Percentiles rank a stretch among this genome's conserved stretches.
These are phyloP conservation scores for Lathyrus tuberosus DNA, from an alignment of 306 rosid species.

Conservation along the genomic window DNA sequence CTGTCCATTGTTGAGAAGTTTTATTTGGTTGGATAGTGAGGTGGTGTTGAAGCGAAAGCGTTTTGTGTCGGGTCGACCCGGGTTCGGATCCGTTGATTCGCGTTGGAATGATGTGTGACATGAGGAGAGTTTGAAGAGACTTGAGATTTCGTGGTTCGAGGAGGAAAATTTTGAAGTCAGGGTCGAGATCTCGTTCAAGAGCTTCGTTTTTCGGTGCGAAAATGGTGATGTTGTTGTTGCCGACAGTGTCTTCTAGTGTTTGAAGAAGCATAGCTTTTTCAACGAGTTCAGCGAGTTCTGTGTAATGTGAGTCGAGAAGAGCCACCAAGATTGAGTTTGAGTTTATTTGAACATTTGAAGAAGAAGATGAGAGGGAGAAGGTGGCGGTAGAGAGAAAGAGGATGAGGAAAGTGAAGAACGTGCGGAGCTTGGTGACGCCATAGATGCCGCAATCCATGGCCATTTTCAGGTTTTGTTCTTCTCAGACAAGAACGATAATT, in stretches of 20 bases:
- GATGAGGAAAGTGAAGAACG: conserved; percentile 3
- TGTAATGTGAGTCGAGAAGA: conserved; percentile 78
- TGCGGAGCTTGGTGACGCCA: conserved; percentile 36
- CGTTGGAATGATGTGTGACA: conserved; percentile 63
- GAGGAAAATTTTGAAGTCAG: conserved; percentile 71
- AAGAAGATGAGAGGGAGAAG: neutral
- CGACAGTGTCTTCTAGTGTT: conserved; percentile 64
- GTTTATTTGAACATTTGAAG: conserved; percentile 52
- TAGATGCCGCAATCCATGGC: conserved; percentile 65
- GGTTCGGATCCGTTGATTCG: conserved; percentile 45
- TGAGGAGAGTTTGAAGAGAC: conserved; percentile 63
- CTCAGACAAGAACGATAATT: conserved; percentile 21
- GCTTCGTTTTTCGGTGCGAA: conserved; percentile 81
- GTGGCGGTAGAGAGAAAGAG: neutral
- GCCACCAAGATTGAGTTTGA: conserved; percentile 82
- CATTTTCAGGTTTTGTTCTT: conserved; percentile 1
- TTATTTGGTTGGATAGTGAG: conserved; percentile 36
- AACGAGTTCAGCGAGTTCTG: conserved; percentile 67
- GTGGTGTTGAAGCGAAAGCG: conserved; percentile 43
- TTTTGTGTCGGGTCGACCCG: conserved; percentile 41
- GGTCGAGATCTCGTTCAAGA: conserved; percentile 68
- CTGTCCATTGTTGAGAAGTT: conserved; percentile 42
- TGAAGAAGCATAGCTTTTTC: conserved; percentile 73
- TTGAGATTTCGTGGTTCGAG: conserved; percentile 68
- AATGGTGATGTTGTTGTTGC: conserved; percentile 65